Conservation (phyloP, 371 early-diverging fungal species). For the Mucor lusitanicus region DNA sequence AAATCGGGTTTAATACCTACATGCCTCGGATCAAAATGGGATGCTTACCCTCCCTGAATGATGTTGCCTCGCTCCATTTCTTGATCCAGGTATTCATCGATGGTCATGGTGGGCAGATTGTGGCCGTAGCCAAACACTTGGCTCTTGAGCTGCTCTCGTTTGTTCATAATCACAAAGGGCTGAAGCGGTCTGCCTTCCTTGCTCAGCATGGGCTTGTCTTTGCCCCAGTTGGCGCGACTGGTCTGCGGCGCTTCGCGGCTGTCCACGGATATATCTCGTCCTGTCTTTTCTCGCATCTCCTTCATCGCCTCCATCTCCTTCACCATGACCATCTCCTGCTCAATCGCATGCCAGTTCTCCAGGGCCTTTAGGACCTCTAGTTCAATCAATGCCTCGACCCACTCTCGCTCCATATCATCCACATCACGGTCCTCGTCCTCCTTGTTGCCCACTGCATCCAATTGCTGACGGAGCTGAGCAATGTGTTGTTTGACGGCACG, state of each 20-base stretch:
- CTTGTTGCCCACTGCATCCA: slow-evolving; percentile 13
- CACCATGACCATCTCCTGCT: slow-evolving; percentile 77
- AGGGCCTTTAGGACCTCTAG: slow-evolving; percentile 61
- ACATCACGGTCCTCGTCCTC: slow-evolving; percentile 54
- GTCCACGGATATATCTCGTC: slow-evolving; percentile 21
- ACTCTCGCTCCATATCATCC: slow-evolving; percentile 70
- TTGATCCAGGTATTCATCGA: slow-evolving; percentile 91
- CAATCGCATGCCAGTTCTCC: slow-evolving; percentile 65
- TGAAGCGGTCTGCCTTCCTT: slow-evolving; percentile 74
- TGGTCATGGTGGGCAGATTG: slow-evolving; percentile 94
- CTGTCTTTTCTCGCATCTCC: slow-evolving; percentile 25
- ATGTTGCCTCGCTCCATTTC: slow-evolving; percentile 90
- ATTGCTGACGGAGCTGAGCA: slow-evolving; percentile 40
- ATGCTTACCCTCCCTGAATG: slow-evolving; percentile 78
- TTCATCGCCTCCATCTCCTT: slow-evolving; percentile 61
- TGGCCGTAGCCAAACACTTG: slow-evolving; percentile 88
- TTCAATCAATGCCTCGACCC: slow-evolving; percentile 62
- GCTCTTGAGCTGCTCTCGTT: slow-evolving; percentile 71
- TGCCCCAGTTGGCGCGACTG: slow-evolving; percentile 37
- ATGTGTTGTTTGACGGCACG: slow-evolving; percentile 62
- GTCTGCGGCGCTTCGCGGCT: slow-evolving; percentile 20
- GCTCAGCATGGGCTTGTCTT: slow-evolving; percentile 56
- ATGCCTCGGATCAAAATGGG: neutral
- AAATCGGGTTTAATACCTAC: neutral
- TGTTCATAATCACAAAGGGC: slow-evolving; percentile 88